phyloP scores from a whole-genome alignment of 208 protist species.

The Leishmania amazonensis region DNA sequence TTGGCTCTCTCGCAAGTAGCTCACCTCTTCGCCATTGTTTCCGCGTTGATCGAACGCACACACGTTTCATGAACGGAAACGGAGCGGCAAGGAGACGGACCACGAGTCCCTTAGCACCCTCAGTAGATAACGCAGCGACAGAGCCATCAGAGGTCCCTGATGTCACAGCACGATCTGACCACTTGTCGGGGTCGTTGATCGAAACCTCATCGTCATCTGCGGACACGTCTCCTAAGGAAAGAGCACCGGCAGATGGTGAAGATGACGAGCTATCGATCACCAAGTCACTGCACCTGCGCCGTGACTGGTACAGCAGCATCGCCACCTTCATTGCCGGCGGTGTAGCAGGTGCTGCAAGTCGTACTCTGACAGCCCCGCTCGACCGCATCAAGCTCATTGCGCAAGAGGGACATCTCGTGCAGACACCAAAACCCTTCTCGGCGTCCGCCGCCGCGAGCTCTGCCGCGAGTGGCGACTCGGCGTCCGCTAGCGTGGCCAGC shows the following conservation, averaged over 20 bases:
- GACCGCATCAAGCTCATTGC: slow-evolving; percentile 93
- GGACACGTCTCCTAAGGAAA: background rate
- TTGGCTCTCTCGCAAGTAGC: background rate
- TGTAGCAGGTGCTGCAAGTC: slow-evolving; percentile 81
- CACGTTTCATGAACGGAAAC: background rate
- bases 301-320: slow-evolving; percentile 80
- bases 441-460: background rate
- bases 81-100: background rate
- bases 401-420: slow-evolving; percentile 87
- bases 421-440: background rate
- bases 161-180: no score
- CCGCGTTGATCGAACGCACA: background rate
- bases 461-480: background rate
- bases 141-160: background rate
- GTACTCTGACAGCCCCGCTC: slow-evolving; percentile 89
- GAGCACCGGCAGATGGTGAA: background rate
- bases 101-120: background rate
- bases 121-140: background rate
- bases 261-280: slow-evolving; percentile 21
- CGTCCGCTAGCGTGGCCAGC: background rate
- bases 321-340: slow-evolving; percentile 86
- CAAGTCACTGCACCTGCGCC: slow-evolving; percentile 46
- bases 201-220: no score
- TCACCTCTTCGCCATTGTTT: background rate
- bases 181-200: background rate